These are phyloP conservation scores for Bipolaris oryzae DNA, from an alignment of 2,329 filamentous ascomycete genomes.

Conservation along the genomic window DNA sequence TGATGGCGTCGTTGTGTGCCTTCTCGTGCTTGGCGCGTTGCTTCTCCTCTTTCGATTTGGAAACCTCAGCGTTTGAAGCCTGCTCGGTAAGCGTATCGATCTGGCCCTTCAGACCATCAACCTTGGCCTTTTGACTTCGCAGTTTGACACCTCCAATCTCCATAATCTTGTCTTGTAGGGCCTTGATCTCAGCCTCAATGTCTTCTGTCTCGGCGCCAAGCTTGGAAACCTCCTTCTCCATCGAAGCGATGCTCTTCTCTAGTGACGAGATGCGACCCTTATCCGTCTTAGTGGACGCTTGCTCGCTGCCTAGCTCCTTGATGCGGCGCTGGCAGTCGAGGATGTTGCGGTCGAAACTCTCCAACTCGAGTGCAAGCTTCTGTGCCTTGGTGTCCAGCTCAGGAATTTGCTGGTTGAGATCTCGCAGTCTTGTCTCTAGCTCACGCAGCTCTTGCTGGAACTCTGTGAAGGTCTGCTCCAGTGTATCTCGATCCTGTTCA, in stretches of 20 bases:
- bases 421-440: conserved; percentile 73
- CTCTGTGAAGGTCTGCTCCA: conserved; percentile 81
- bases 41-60: conserved; percentile 92
- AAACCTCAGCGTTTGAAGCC: conserved; percentile 83
- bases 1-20: conserved; percentile 75
- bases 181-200: conserved; percentile 91
- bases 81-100: conserved; percentile 81
- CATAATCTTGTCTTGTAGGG: conserved; percentile 96
- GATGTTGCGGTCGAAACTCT: conserved; percentile 83
- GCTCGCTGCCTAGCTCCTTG: conserved; percentile 80
- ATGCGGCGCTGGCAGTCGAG: conserved; percentile 83
- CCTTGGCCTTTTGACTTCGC: conserved; percentile 85
- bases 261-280: conserved; percentile 73
- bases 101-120: conserved; percentile 83
- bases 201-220: conserved; percentile 85
- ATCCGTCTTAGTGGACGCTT: conserved; percentile 80
- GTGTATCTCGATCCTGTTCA: conserved; percentile 81
- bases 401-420: conserved; percentile 79
- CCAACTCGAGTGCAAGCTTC: conserved; percentile 86
- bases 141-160: conserved; percentile 94
- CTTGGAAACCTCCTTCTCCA: conserved; percentile 79
- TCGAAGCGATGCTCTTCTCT: conserved; percentile 75
- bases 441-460: conserved; percentile 86
- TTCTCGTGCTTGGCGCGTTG: conserved; percentile 86
- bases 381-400: conserved; percentile 87